phyloP scores from a whole-genome alignment of 2,329 filamentous ascomycete species.

The Clonostachys solani region DNA sequence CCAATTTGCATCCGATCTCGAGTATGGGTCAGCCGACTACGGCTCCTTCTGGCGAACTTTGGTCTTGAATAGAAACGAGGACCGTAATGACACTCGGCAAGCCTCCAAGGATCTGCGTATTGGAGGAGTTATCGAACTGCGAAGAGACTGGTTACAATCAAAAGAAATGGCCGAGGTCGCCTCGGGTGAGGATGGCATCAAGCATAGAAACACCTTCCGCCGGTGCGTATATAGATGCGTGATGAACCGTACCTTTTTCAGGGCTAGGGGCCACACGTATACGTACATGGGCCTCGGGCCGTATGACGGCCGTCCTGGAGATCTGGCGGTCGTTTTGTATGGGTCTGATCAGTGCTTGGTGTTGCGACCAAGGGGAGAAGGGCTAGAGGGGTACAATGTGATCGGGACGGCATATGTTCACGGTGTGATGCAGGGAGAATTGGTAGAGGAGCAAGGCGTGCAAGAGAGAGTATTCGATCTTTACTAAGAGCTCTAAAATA shows the following conservation, averaged over 20 bases:
- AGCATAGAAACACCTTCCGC: no score
- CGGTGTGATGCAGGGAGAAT: background rate
- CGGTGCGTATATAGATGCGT: no score
- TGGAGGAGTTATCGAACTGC: no score
- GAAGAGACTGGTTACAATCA: no score
- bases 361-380: background rate
- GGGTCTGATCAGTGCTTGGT: background rate
- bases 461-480: background rate
- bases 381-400: background rate
- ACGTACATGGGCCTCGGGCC: background rate
- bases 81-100: no score
- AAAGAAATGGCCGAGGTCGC: no score
- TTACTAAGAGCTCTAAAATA: background rate
- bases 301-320: background rate
- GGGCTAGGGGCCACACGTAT: background rate
- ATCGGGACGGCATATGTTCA: background rate
- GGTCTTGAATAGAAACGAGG: no score
- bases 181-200: no score
- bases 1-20: background rate
- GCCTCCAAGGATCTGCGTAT: no score
- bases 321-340: background rate
- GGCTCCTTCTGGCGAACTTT: background rate
- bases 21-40: background rate
- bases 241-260: background rate
- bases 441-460: background rate